Conservation (phyloP, 768 basidiomycete species). For the Pleurotus salmoneostramineus region DNA sequence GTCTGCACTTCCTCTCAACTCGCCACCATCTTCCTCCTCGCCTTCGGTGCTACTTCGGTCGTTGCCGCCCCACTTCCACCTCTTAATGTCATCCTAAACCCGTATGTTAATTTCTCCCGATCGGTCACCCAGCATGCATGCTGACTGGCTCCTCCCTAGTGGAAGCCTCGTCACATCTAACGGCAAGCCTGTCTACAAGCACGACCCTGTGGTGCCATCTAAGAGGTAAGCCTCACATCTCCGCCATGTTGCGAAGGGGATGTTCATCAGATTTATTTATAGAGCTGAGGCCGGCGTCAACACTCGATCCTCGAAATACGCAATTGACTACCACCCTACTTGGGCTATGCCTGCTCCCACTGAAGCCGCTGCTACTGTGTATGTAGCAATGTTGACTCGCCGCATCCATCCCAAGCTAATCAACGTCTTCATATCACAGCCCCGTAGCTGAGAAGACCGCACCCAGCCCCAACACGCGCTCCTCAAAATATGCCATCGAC, state of each 20-base stretch:
- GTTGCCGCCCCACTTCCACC: background rate
- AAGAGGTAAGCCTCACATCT: background rate
- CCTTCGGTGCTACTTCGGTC: background rate
- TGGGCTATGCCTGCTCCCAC: slow-evolving; percentile 4
- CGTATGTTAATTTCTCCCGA: background rate
- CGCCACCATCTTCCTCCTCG: slow-evolving; percentile 2
- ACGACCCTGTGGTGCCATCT: background rate
- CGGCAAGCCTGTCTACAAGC: slow-evolving; percentile 3
- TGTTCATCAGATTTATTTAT: background rate
- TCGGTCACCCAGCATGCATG: background rate
- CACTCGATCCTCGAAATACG: slow-evolving; percentile 5
- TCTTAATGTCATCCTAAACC: background rate
- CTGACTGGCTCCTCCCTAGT: background rate
- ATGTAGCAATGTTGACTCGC: background rate
- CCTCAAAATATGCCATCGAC: slow-evolving; percentile 1
- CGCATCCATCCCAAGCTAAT: background rate
- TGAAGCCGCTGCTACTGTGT: background rate
- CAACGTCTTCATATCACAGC: background rate
- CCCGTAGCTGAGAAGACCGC: background rate
- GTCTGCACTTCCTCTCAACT: slow-evolving; percentile 1
- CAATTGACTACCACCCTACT: slow-evolving; percentile 4
- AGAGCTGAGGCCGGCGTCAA: background rate
- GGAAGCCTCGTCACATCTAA: background rate
- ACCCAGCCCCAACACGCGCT: background rate
- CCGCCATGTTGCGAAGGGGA: background rate